A percentile compares a stretch with the other conserved stretches of the same genome.
phyloP scores from a whole-genome alignment of 768 basidiomycete species.

The Galerina marginata region DNA sequence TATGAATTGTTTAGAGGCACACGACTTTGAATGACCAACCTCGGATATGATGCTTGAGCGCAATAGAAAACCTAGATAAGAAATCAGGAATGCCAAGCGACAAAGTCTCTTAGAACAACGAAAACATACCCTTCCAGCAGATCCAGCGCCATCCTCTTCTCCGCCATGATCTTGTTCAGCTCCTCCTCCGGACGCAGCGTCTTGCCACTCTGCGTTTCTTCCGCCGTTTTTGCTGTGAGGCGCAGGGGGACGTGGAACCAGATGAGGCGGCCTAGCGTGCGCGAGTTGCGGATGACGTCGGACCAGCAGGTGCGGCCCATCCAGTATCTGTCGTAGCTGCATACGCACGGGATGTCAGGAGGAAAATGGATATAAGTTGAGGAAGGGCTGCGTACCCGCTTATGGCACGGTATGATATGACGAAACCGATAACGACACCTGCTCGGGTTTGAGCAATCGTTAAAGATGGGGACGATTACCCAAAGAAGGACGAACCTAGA shows the following conservation, averaged over 20 bases:
- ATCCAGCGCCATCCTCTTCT: constrained; percentile 65
- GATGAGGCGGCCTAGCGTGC: constrained; percentile 56
- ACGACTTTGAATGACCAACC: constrained; percentile 31
- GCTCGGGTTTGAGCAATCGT: not conserved
- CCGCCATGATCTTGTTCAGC: constrained; percentile 56
- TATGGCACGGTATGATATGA: constrained; percentile 67
- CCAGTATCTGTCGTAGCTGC: constrained; percentile 69
- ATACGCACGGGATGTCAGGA: not conserved
- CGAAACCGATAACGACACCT: constrained; percentile 65
- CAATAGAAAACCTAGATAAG: constrained; percentile 51
- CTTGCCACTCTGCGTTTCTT: constrained; percentile 39
- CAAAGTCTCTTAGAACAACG: not conserved
- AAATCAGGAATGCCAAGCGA: not conserved
- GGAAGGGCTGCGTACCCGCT: constrained; percentile 49
- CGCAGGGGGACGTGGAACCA: constrained; percentile 68
- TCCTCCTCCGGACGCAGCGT: constrained; percentile 45
- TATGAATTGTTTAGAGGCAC: not conserved
- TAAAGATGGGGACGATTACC: not conserved
- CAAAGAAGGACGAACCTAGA: constrained; percentile 44
- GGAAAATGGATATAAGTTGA: not conserved
- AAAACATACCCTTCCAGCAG: constrained; percentile 57
- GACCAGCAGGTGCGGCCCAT: constrained; percentile 61
- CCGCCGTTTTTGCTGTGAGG: constrained; percentile 42
- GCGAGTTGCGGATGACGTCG: constrained; percentile 55
- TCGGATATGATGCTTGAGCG: constrained; percentile 68